These are phyloP conservation scores for Vitis cinerea DNA, from an alignment of 164 flowering plant species.

Conservation along the genomic window DNA sequence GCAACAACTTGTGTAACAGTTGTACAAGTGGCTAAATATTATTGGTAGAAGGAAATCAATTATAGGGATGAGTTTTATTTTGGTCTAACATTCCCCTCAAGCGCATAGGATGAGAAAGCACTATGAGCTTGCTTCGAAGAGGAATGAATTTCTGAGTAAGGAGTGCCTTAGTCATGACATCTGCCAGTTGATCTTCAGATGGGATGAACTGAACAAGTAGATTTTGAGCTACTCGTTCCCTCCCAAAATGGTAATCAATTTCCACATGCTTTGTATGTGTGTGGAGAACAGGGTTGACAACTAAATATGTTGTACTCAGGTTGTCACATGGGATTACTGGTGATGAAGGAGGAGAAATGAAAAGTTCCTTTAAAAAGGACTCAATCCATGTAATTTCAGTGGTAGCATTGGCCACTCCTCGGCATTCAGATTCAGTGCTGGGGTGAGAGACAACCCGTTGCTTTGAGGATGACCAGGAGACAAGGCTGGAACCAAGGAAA, in stretches of 20 bases:
- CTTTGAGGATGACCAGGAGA: slow-evolving; percentile 1
- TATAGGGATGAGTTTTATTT: no score
- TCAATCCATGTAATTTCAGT: neutral
- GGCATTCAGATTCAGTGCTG: neutral
- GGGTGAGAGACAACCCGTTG: neutral
- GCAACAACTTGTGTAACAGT: no score
- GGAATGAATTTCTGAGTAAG: no score
- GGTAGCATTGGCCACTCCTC: neutral
- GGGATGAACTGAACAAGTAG: no score
- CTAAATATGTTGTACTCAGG: neutral
- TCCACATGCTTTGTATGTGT: neutral
- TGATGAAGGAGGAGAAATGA: no score
- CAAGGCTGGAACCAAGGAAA: neutral
- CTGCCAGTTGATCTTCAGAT: no score
- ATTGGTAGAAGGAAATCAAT: no score
- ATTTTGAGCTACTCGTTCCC: neutral
- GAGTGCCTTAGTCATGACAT: no score
- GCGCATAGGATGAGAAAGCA: no score
- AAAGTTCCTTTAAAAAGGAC: neutral
- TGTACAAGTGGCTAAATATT: no score
- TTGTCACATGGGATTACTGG: neutral
- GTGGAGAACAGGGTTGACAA: neutral
- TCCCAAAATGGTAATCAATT: neutral
- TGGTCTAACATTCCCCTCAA: no score
- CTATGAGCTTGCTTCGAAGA: no score